Percentiles rank a stretch among this genome's conserved stretches.
Evolutionary conservation across 2,329 filamentous ascomycete species (phyloP).

Genomic region (Penicillium sp.): DNA sequence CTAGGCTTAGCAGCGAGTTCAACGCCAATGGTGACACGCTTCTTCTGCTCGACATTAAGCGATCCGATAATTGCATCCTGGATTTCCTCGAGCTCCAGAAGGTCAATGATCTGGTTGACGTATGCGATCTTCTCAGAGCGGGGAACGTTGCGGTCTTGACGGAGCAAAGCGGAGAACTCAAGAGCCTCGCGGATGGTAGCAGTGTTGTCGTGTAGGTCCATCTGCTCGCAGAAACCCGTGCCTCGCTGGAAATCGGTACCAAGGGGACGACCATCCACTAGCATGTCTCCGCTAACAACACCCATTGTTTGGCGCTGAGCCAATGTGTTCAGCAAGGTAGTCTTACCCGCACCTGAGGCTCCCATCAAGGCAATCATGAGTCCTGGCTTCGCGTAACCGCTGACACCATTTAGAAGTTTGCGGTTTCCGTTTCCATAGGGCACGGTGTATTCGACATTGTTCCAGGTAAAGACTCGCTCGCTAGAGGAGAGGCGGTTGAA

Average conservation of each 20-base stretch:
- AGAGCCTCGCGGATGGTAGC: slow-evolving; percentile 69
- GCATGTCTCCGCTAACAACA: slow-evolving; percentile 69
- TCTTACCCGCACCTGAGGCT: slow-evolving; percentile 81
- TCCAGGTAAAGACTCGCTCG: slow-evolving; percentile 73
- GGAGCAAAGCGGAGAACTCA: slow-evolving; percentile 69
- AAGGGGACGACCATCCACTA: slow-evolving; percentile 70
- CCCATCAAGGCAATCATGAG: slow-evolving; percentile 82
- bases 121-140: slow-evolving; percentile 68
- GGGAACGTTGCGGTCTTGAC: slow-evolving; percentile 62
- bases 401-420: slow-evolving; percentile 70
- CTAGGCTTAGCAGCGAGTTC: slow-evolving; percentile 73
- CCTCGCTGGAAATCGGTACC: slow-evolving; percentile 69
- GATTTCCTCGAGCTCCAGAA: slow-evolving; percentile 68
- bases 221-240: slow-evolving; percentile 74
- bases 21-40: slow-evolving; percentile 74
- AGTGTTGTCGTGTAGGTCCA: slow-evolving; percentile 72
- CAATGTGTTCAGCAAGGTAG: slow-evolving; percentile 77
- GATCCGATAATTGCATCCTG: slow-evolving; percentile 70
- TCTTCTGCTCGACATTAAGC: slow-evolving; percentile 71
- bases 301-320: slow-evolving; percentile 73
- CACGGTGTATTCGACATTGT: slow-evolving; percentile 73
- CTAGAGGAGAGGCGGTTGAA: slow-evolving; percentile 56
- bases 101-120: slow-evolving; percentile 68
- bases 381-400: slow-evolving; percentile 79
- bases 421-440: slow-evolving; percentile 61